A percentile compares a stretch with the other conserved stretches of the same genome.
phyloP scores from a whole-genome alignment of 495 filamentous ascomycete genomes.

The Aspergillus coremiiformis region DNA sequence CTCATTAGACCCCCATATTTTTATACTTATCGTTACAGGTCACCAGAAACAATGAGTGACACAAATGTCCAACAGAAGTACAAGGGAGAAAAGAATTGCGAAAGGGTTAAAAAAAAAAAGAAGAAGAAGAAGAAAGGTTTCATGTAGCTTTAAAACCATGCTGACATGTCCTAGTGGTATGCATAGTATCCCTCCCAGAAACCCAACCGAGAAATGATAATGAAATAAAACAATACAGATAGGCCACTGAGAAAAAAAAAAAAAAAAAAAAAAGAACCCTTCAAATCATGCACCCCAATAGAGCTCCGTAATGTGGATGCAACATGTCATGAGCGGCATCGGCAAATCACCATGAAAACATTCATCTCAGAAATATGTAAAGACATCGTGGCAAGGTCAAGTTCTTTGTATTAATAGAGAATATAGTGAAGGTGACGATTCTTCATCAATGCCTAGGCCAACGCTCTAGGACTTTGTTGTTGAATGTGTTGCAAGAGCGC shows the following conservation, averaged over 20 bases:
- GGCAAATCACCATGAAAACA: constrained; percentile 25
- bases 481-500: constrained; percentile 45
- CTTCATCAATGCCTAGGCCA: constrained; percentile 24
- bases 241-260: constrained; percentile 17
- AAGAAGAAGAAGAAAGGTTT: constrained; percentile 11
- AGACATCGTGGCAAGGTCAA: constrained; percentile 23
- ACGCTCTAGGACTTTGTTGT: constrained; percentile 41
- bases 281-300: constrained; percentile 18
- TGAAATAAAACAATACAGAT: constrained; percentile 29
- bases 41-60: constrained; percentile 6
- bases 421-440: constrained; percentile 9
- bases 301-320: constrained; percentile 14
- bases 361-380: constrained; percentile 17
- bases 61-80: constrained; percentile 5
- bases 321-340: constrained; percentile 22
- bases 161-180: constrained; percentile 21
- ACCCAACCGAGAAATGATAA: constrained; percentile 29
- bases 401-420: constrained; percentile 20
- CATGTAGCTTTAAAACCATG: constrained; percentile 20
- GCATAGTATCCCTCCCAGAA: constrained; percentile 24
- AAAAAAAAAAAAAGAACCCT: constrained; percentile 14
- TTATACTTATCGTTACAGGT: constrained; percentile 38
- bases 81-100: neutral
- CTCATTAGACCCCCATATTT: constrained; percentile 21
- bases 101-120: constrained; percentile 13